Percentiles rank a stretch among this genome's conserved stretches.
Conservation (phyloP, 2,329 filamentous ascomycete species). For the Ceratocystis cacaofunesta region DNA sequence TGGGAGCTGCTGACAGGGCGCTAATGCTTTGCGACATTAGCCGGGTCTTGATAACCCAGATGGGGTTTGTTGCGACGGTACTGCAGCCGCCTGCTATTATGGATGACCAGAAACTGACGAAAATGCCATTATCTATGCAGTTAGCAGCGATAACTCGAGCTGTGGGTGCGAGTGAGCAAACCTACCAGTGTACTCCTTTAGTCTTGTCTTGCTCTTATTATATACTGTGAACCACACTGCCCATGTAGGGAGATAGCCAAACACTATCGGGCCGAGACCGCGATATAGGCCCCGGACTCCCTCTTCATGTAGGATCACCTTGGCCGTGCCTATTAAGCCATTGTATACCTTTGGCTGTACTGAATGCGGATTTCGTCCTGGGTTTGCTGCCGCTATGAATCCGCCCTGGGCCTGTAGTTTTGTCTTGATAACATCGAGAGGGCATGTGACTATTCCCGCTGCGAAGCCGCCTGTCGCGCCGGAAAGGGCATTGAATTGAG, state of each 20-base stretch:
- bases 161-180: conserved; percentile 4
- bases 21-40: conserved; percentile 82
- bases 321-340: conserved; percentile 74
- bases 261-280: conserved; percentile 81
- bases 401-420: conserved; percentile 92
- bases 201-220: conserved; percentile 66
- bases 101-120: conserved; percentile 77
- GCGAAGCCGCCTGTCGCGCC: conserved; percentile 83
- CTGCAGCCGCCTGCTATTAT: conserved; percentile 83
- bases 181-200: conserved; percentile 51
- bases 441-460: conserved; percentile 87
- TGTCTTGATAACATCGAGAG: conserved; percentile 97
- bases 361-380: conserved; percentile 34
- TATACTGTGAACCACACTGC: conserved; percentile 97
- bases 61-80: conserved; percentile 88
- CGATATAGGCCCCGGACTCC: conserved; percentile 83
- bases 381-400: conserved; percentile 36
- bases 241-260: conserved; percentile 95
- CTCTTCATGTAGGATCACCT: conserved; percentile 74
- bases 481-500: conserved; percentile 66
- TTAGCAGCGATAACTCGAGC: not conserved
- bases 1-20: conserved; percentile 24
- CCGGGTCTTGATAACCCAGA: conserved; percentile 98
- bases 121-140: conserved; percentile 20
- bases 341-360: conserved; percentile 54